Conservation (phyloP, 2,329 filamentous ascomycete species). For the Scedosporium dehoogii region DNA sequence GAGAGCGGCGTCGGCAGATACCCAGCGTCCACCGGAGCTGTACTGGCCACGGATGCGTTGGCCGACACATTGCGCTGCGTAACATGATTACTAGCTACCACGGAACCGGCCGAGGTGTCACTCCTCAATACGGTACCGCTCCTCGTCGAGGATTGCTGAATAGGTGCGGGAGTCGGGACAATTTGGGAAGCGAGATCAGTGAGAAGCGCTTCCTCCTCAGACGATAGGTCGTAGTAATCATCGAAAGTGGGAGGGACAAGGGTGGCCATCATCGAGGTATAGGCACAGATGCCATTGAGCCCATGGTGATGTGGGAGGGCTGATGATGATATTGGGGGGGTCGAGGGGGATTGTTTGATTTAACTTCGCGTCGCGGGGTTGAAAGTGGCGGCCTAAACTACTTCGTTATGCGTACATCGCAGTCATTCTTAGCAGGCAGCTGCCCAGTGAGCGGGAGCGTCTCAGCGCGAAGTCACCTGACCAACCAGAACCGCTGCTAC, state of each 20-base stretch:
- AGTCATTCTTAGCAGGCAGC: too few species aligned
- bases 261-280: background rate
- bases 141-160: background rate
- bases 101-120: background rate
- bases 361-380: background rate
- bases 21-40: background rate
- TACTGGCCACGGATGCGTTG: background rate
- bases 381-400: background rate
- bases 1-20: background rate
- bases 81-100: background rate
- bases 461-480: slow-evolving; percentile 4
- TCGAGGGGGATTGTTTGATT: background rate
- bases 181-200: background rate
- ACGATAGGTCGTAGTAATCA: slow-evolving; percentile 6
- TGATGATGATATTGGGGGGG: background rate
- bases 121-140: background rate
- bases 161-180: background rate
- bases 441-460: too few species aligned
- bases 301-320: background rate
- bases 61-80: background rate
- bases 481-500: background rate
- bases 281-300: background rate
- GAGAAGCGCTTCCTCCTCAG: slow-evolving; percentile 35
- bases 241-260: background rate
- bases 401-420: background rate